Base-by-base conservation (phyloP, 148 eudicot genomes). In the Beta vulgaris region DNA sequence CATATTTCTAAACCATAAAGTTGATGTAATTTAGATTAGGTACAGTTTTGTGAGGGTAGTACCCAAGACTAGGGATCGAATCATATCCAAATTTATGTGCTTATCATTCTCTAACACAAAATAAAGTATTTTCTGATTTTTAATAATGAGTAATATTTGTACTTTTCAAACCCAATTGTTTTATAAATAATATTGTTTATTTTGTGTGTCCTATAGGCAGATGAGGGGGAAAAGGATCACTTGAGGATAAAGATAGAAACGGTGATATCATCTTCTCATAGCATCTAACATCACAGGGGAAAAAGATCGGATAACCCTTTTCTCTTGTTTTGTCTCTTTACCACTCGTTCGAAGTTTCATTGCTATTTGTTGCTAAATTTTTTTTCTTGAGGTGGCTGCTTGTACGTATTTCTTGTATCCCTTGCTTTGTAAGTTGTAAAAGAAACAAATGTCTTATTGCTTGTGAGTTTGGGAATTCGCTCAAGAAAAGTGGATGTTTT, bases 211-310 rank as follows among this genome's bases (percentile, higher is more conserved):
- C 34, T 53, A 1, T 34, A 74, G 77, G 77, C 77, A 19, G 77
- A 74, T 62, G 69, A 74, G 13, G 40, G 58, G 28, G 77, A 74
- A 46, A 74, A 74, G 69, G 77, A 74, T 74, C 59, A 74, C 40
- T 74, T 74, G 77, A 62, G 59, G 35, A 74, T 34, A 32, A 62
- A 74, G 40, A 62, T 74, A 23, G 69, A 74, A 48, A 62, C 59
- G 2, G 77, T 74, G 14, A n/a, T 74, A 29, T 62, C 77, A 48
- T 74, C 77, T n/a, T 43, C 53, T 4, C 51, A 43, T 32, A 28
- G 2, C 71, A 53, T 0, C 58, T 1, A 16, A 18, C 43, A 7
- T 67, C 18, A 12, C 31, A 3, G n/a, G n/a, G n/a, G n/a, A n/a
- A n/a, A n/a, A n/a, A n/a, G n/a, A n/a, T n/a, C n/a, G n/a, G n/a